These are phyloP conservation scores for Trifolium subterraneum DNA, from an alignment of 306 rosid genomes.

Conservation along the genomic window DNA sequence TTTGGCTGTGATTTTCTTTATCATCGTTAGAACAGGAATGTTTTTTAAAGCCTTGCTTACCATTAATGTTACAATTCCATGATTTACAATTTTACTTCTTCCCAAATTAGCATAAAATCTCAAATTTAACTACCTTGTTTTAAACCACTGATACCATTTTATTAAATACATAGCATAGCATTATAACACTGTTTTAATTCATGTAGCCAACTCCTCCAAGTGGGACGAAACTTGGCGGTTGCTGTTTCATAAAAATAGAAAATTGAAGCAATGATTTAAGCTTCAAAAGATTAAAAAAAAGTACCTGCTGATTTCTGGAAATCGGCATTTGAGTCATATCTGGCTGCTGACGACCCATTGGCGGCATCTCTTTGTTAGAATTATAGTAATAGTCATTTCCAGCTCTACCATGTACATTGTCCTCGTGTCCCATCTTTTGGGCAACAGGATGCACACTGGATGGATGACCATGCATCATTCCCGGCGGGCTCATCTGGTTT, in stretches of 20 bases:
- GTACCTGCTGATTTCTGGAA: conserved; percentile 79
- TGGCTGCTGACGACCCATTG: conserved; percentile 67
- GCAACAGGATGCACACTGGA: conserved; percentile 62
- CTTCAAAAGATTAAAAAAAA: not conserved
- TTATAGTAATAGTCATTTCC: conserved; percentile 74
- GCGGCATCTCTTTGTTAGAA: conserved; percentile 64
- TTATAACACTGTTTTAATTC: not conserved
- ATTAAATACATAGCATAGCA: not conserved
- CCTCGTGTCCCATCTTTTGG: conserved; percentile 64
- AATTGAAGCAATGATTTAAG: conserved; percentile 1
- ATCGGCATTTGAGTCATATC: conserved; percentile 72
- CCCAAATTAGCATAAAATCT: no score
- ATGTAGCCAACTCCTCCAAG: not conserved
- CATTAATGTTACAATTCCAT: no score
- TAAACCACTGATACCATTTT: no score
- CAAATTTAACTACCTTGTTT: no score
- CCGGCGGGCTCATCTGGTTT: conserved; percentile 70
- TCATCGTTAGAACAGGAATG: no score
- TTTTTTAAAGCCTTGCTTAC: no score
- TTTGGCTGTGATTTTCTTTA: no score
- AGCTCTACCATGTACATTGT: conserved; percentile 58
- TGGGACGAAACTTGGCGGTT: not conserved
- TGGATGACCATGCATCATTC: conserved; percentile 71
- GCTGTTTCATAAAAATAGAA: not conserved
- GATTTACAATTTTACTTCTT: no score